These are phyloP conservation scores for Monosporascus sp. DNA, from an alignment of 2,329 filamentous ascomycete genomes.

Conservation along the genomic window DNA sequence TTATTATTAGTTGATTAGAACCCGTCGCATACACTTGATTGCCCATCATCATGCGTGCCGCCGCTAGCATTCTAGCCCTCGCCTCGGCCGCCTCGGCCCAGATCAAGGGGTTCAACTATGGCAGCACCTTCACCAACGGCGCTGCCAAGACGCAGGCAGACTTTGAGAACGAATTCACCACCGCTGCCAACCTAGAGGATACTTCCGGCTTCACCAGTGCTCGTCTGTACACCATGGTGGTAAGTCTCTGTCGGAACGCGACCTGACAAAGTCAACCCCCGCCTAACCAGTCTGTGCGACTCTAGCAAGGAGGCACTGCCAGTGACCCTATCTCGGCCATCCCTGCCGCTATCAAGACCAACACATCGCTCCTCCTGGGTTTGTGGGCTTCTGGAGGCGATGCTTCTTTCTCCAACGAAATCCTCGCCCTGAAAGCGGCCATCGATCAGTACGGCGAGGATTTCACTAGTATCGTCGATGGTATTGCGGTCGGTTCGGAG, in stretches of 20 bases:
- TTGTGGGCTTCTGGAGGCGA: conserved; percentile 74
- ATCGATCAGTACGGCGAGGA: conserved; percentile 62
- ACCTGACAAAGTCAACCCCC: not conserved
- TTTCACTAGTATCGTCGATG: conserved; percentile 64
- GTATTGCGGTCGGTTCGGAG: conserved; percentile 82
- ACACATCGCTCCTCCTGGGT: conserved; percentile 74
- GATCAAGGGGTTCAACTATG: conserved; percentile 70
- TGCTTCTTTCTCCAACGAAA: conserved; percentile 62
- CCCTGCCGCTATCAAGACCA: conserved; percentile 74
- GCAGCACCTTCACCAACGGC: conserved; percentile 55
- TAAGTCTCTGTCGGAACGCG: conserved; percentile 25
- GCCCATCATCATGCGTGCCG: conserved; percentile 16
- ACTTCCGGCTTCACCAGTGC: conserved; percentile 63
- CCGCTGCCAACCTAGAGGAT: conserved; percentile 58
- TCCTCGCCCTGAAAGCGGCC: conserved; percentile 65
- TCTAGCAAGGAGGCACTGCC: conserved; percentile 57
- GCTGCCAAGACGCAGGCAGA: conserved; percentile 55
- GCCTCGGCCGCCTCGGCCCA: conserved; percentile 34
- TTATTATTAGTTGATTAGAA: not conserved
- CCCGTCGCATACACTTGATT: not conserved
- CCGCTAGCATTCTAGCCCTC: conserved; percentile 26
- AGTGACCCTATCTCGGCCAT: conserved; percentile 46
- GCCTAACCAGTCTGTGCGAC: conserved; percentile 16
- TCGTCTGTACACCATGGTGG: conserved; percentile 70
- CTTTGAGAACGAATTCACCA: conserved; percentile 66